Evolutionary conservation across 1,284 basidiomycete genomes (phyloP).

Genomic region (Vanrija sp.): DNA sequence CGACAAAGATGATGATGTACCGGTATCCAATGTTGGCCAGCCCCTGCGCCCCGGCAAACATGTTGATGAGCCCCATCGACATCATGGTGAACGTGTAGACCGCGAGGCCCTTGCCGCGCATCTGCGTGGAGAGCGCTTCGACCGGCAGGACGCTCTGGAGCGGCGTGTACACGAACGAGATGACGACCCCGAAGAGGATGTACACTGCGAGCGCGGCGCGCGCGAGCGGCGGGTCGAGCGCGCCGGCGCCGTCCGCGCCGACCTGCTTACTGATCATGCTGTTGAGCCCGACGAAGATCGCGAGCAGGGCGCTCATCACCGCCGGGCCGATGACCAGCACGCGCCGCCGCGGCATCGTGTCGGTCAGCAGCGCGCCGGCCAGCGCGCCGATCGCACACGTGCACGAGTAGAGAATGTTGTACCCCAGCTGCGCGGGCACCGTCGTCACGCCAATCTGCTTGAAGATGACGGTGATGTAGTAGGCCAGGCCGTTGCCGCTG

Average conservation of each 20-base stretch:
- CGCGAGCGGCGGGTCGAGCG: neutral
- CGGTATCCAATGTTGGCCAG: constrained; percentile 49
- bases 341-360: constrained; percentile 10
- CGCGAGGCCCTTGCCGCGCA: constrained; percentile 59
- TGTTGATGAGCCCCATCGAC: constrained; percentile 55
- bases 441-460: constrained; percentile 23
- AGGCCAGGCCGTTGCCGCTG: constrained; percentile 50
- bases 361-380: constrained; percentile 8
- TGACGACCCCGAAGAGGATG: constrained; percentile 12
- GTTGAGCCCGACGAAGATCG: constrained; percentile 1
- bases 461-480: constrained; percentile 42
- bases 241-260: neutral
- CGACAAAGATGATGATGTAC: constrained; percentile 40
- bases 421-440: constrained; percentile 46
- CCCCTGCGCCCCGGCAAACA: constrained; percentile 49
- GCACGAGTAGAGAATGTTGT: constrained; percentile 56
- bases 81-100: constrained; percentile 51
- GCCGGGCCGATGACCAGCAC: constrained; percentile 11
- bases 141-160: constrained; percentile 58
- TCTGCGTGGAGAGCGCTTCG: constrained; percentile 57
- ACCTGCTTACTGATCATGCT: neutral
- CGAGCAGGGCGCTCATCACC: neutral
- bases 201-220: neutral
- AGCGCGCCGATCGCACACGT: constrained; percentile 55
- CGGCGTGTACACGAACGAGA: constrained; percentile 37